Evolutionary conservation across 2,329 filamentous ascomycete genomes (phyloP).

Genomic region (Penicillium paneum): DNA sequence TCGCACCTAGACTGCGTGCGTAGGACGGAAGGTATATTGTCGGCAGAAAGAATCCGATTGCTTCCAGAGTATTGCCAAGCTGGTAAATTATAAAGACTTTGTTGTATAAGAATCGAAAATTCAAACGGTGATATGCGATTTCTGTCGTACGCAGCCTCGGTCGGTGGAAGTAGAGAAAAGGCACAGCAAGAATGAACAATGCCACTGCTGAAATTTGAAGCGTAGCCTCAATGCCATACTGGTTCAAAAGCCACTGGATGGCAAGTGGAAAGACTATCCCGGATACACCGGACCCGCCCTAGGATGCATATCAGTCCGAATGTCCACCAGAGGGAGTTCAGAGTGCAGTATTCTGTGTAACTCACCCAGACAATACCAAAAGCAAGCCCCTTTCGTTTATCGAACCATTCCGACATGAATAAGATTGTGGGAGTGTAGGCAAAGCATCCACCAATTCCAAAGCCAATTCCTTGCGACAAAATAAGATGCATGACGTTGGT

Average conservation of each 20-base stretch:
- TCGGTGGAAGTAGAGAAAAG: constrained; percentile 35
- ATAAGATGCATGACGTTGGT: constrained; percentile 41
- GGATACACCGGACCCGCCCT: constrained; percentile 33
- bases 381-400: constrained; percentile 48
- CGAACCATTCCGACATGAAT: constrained; percentile 53
- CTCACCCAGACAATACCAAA: constrained; percentile 49
- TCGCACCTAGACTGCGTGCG: constrained; percentile 22
- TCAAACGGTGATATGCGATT: constrained; percentile 23
- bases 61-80: constrained; percentile 34
- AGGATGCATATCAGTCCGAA: not conserved
- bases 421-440: constrained; percentile 48
- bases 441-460: constrained; percentile 45
- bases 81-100: constrained; percentile 37
- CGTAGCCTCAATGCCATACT: constrained; percentile 25
- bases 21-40: constrained; percentile 36
- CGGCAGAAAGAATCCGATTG: constrained; percentile 37
- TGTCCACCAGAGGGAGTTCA: not conserved
- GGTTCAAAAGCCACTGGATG: constrained; percentile 31
- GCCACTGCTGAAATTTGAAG: constrained; percentile 27
- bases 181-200: constrained; percentile 39
- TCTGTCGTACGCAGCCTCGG: constrained; percentile 25
- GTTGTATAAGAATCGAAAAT: constrained; percentile 32
- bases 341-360: not conserved
- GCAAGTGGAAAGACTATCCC: constrained; percentile 32
- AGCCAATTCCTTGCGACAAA: constrained; percentile 38